Conservation (phyloP, 352 stramenopile species). For the Phytophthora quininea region DNA sequence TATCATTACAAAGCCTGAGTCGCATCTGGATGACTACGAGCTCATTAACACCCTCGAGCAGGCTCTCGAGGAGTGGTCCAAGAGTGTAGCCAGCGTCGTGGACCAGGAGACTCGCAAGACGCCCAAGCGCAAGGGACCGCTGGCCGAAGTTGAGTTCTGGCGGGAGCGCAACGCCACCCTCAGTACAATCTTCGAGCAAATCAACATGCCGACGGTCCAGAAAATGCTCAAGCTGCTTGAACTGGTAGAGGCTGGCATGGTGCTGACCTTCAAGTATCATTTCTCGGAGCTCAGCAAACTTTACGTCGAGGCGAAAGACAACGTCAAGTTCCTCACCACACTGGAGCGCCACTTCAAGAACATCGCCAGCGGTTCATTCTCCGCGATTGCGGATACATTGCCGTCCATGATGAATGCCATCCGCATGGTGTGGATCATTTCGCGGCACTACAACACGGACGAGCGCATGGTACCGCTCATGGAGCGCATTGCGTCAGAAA, state of each 20-base stretch:
- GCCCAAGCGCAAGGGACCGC: slow-evolving; percentile 87
- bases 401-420: slow-evolving; percentile 97
- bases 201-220: slow-evolving; percentile 95
- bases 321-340: slow-evolving; percentile 97
- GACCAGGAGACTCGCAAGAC: slow-evolving; percentile 91
- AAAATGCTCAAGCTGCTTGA: slow-evolving; percentile 95
- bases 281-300: slow-evolving; percentile 95
- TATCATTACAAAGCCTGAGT: slow-evolving; percentile 88
- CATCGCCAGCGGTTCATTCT: slow-evolving; percentile 90
- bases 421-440: slow-evolving; percentile 98
- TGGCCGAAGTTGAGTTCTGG: slow-evolving; percentile 98
- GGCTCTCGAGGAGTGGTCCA: slow-evolving; percentile 93
- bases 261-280: slow-evolving; percentile 94
- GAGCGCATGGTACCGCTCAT: slow-evolving; percentile 96
- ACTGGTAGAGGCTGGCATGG: slow-evolving; percentile 88
- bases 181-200: slow-evolving; percentile 95
- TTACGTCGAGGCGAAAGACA: slow-evolving; percentile 96
- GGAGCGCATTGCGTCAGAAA: slow-evolving; percentile 94
- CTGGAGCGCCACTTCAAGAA: slow-evolving; percentile 97
- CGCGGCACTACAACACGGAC: slow-evolving; percentile 97
- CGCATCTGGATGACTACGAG: slow-evolving; percentile 85
- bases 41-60: slow-evolving; percentile 90
- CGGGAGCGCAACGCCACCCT: slow-evolving; percentile 93
- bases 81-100: slow-evolving; percentile 89
- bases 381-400: slow-evolving; percentile 92